Percentiles rank a stretch among this genome's conserved stretches.
These are phyloP conservation scores for Heliosperma pusillum DNA, from an alignment of 148 eudicot genomes.

Conservation along the genomic window DNA sequence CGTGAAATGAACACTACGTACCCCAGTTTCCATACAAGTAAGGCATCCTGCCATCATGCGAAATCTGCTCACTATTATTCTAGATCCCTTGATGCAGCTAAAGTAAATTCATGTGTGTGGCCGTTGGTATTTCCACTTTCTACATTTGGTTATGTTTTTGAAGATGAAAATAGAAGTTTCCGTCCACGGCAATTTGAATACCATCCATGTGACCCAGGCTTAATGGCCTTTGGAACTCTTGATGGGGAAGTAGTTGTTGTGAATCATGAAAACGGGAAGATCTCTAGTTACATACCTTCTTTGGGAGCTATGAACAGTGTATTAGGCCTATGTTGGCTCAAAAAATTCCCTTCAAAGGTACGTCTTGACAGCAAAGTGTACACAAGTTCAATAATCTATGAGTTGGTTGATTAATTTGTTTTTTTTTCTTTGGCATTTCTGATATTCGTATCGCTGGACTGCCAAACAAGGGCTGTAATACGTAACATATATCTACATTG, in stretches of 20 bases:
- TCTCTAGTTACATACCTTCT: slow-evolving; percentile 48
- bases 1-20: slow-evolving; percentile 42
- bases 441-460: neutral
- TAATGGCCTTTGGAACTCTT: slow-evolving; percentile 75
- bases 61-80: slow-evolving; percentile 49
- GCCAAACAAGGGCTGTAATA: neutral
- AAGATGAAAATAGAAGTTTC: slow-evolving; percentile 41
- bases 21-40: slow-evolving; percentile 23
- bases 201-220: slow-evolving; percentile 61
- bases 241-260: slow-evolving; percentile 71
- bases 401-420: neutral
- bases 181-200: slow-evolving; percentile 84
- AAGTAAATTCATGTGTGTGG: slow-evolving; percentile 52
- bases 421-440: neutral
- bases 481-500: neutral
- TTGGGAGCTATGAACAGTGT: slow-evolving; percentile 47
- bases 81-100: slow-evolving; percentile 68
- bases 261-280: slow-evolving; percentile 60
- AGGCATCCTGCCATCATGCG: slow-evolving; percentile 21
- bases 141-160: slow-evolving; percentile 30
- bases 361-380: slow-evolving; percentile 7
- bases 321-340: slow-evolving; percentile 83
- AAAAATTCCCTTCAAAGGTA: slow-evolving; percentile 66
- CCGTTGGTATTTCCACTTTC: slow-evolving; percentile 47
- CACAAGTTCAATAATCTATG: neutral